A percentile compares a stretch with the other conserved stretches of the same genome.
These are phyloP conservation scores for Paxillus ammoniavirescens DNA, from an alignment of 768 basidiomycete species.

Conservation along the genomic window DNA sequence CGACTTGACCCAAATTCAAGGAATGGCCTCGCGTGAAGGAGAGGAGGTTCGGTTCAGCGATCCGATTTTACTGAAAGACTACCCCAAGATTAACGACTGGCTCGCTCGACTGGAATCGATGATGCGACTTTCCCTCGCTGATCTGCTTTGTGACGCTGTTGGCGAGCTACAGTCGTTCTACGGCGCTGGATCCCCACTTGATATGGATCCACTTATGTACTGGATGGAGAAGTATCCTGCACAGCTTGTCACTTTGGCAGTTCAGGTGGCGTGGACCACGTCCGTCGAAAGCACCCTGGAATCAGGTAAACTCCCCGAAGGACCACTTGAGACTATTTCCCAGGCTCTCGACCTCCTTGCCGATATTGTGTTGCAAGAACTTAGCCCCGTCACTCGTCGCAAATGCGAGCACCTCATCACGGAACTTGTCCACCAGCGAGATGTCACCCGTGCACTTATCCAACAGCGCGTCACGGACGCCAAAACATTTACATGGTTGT, in stretches of 20 bases:
- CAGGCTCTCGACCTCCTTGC: conserved; percentile 93
- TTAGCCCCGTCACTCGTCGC: conserved; percentile 85
- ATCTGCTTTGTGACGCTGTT: conserved; percentile 77
- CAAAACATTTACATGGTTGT: conserved; percentile 87
- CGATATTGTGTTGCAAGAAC: conserved; percentile 90
- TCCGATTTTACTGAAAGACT: conserved; percentile 87
- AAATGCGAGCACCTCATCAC: conserved; percentile 99
- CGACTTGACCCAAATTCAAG: conserved; percentile 82
- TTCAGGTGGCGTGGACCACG: conserved; percentile 93
- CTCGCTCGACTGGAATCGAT: conserved; percentile 86
- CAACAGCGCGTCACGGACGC: conserved; percentile 60
- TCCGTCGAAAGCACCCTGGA: conserved; percentile 76
- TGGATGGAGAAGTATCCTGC: conserved; percentile 97
- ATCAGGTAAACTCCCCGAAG: conserved; percentile 52
- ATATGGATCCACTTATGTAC: conserved; percentile 65
- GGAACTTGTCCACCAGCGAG: conserved; percentile 96
- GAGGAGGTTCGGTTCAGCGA: conserved; percentile 86
- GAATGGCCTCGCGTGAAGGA: conserved; percentile 94
- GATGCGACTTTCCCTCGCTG: conserved; percentile 89
- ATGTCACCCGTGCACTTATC: conserved; percentile 83
- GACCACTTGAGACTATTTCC: conserved; percentile 68
- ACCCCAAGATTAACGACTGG: conserved; percentile 99
- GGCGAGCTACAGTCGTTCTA: conserved; percentile 81
- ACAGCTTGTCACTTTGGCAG: conserved; percentile 91
- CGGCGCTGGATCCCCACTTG: conserved; percentile 57